phyloP scores from a whole-genome alignment of 768 basidiomycete species.

The Clitopilus hobsonii region DNA sequence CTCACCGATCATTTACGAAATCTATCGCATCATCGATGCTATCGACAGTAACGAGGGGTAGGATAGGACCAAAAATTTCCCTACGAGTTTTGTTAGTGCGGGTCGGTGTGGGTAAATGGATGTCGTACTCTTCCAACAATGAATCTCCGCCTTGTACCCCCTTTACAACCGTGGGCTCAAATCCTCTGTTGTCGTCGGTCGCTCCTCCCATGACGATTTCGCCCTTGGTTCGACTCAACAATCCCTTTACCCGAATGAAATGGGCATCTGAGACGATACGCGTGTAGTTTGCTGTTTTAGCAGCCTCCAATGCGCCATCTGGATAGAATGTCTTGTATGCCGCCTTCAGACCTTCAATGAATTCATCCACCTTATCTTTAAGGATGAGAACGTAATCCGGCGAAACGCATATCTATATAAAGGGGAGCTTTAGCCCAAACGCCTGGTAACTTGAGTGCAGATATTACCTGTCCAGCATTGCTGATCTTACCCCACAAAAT shows the following conservation, averaged over 20 bases:
- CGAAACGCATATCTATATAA: conserved; percentile 66
- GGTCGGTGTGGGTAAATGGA: not conserved
- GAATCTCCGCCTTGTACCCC: conserved; percentile 51
- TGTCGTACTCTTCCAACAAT: conserved; percentile 52
- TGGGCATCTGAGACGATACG: conserved; percentile 53
- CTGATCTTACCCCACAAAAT: conserved; percentile 62
- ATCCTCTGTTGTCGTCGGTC: conserved; percentile 34
- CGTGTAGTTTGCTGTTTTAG: conserved; percentile 32
- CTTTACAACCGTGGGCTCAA: conserved; percentile 59
- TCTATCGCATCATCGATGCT: conserved; percentile 49
- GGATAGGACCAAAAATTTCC: conserved; percentile 70
- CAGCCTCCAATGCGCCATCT: conserved; percentile 33
- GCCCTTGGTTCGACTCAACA: conserved; percentile 54
- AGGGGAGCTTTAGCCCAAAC: no score
- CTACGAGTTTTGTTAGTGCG: conserved; percentile 24
- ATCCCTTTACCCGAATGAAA: conserved; percentile 43
- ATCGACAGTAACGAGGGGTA: conserved; percentile 60
- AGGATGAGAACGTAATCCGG: conserved; percentile 42
- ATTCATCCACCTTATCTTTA: conserved; percentile 35
- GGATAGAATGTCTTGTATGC: conserved; percentile 49
- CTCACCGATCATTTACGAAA: conserved; percentile 49
- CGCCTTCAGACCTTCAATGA: conserved; percentile 40
- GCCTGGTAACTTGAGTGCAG: not conserved
- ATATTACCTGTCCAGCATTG: conserved; percentile 58
- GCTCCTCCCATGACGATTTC: conserved; percentile 49